Conservation (phyloP, 148 eudicot genomes). For the Diospyros kaki region DNA sequence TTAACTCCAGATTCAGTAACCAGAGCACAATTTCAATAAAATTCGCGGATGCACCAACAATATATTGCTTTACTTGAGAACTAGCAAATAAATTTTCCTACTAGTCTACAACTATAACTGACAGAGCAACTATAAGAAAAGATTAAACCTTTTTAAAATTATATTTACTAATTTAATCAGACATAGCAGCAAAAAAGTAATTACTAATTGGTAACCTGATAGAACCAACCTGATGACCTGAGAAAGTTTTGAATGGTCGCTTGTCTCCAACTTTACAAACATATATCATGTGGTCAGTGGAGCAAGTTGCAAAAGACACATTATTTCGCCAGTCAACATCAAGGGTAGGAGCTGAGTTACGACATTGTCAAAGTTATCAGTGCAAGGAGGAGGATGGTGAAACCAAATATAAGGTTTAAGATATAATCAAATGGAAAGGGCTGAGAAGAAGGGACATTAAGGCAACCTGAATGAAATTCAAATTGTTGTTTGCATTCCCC, state of each 20-base stretch:
- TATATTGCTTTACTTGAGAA: background rate
- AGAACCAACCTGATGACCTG: constrained; percentile 66
- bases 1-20: background rate
- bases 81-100: background rate
- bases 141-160: background rate
- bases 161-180: background rate
- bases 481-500: constrained; percentile 69
- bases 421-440: background rate
- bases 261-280: constrained; percentile 63
- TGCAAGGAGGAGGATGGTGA: background rate
- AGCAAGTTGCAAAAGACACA: constrained; percentile 74
- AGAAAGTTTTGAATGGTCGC: constrained; percentile 54
- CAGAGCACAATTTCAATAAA: background rate
- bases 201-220: background rate
- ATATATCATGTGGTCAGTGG: constrained; percentile 67
- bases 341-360: constrained; percentile 50
- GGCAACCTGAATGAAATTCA: constrained; percentile 61
- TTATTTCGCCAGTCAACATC: constrained; percentile 85
- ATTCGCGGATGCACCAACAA: background rate
- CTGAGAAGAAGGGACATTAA: background rate
- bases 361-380: background rate
- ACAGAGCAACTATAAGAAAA: background rate
- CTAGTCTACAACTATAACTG: background rate
- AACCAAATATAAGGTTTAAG: background rate
- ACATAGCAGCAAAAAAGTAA: background rate